A percentile compares a stretch with the other conserved stretches of the same genome.
Conservation (phyloP, 2,329 filamentous ascomycete genomes). For the Xylaria digitata region DNA sequence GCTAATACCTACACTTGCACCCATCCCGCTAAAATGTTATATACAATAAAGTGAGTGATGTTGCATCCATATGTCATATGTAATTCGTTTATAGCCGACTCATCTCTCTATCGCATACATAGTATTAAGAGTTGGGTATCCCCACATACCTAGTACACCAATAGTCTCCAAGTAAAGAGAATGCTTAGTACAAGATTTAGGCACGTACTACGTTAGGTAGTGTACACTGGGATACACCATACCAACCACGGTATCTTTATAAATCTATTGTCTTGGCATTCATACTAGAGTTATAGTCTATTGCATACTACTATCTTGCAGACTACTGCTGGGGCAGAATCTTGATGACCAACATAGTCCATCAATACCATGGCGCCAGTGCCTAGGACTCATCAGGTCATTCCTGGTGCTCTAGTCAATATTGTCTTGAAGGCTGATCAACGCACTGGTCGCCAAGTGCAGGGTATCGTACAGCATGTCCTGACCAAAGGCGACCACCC, state of each 20-base stretch:
- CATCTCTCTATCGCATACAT: background rate
- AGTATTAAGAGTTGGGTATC: background rate
- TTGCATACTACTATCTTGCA: background rate
- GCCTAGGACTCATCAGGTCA: slow-evolving; percentile 63
- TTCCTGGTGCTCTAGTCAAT: slow-evolving; percentile 72
- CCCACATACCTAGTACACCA: background rate
- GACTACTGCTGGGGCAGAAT: background rate
- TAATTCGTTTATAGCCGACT: background rate
- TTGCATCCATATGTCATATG: too few relatives aligned
- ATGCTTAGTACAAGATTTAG: background rate
- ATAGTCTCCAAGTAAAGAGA: slow-evolving; percentile 1
- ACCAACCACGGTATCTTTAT: slow-evolving; percentile 1
- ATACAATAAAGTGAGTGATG: slow-evolving; percentile 1
- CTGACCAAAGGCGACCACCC: slow-evolving; percentile 80
- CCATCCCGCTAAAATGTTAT: background rate
- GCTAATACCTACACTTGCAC: too few relatives aligned
- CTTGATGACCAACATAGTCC: background rate
- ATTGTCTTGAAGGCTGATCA: slow-evolving; percentile 83
- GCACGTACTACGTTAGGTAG: background rate
- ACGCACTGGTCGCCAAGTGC: slow-evolving; percentile 76
- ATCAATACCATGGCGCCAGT: slow-evolving; percentile 47
- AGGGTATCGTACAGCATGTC: slow-evolving; percentile 73
- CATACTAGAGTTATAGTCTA: background rate
- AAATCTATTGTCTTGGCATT: slow-evolving; percentile 10
- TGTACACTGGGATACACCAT: slow-evolving; percentile 13